Conservation (phyloP, 345 rosid genomes). For the Microcos paniculata region DNA sequence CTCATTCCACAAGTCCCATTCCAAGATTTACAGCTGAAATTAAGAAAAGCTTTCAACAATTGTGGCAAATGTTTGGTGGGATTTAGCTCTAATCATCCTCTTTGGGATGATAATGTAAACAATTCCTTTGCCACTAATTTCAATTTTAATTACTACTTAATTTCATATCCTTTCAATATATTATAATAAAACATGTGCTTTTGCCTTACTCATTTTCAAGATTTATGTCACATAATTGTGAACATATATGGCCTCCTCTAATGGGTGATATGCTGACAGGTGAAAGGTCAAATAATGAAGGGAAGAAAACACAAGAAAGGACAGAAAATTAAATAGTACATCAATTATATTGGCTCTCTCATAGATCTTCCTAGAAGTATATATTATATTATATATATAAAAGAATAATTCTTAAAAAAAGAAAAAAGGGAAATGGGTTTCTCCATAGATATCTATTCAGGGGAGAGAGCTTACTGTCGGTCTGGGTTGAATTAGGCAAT, state of each 20-base stretch:
- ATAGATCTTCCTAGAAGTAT: not conserved
- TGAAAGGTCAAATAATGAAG: conserved; percentile 4
- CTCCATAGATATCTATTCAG: not conserved
- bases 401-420: too few species aligned
- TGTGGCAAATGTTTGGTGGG: not conserved
- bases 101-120: not conserved
- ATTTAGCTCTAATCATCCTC: not conserved
- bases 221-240: not conserved
- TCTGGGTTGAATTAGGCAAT: conserved; percentile 2
- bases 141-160: not conserved
- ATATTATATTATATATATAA: not conserved
- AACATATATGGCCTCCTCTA: conserved; percentile 3
- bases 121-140: not conserved
- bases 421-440: too few species aligned
- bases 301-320: not conserved
- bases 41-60: not conserved
- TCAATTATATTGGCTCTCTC: not conserved
- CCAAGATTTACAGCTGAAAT: not conserved
- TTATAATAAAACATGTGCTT: not conserved
- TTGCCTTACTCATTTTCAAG: not conserved
- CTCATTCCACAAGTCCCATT: not conserved
- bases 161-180: not conserved
- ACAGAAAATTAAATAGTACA: not conserved
- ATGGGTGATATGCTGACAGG: not conserved
- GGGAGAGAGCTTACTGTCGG: not conserved